A percentile compares a stretch with the other conserved stretches of the same genome.
Conservation (phyloP, 2,329 filamentous ascomycete species). For the Aspergillus tamarii region DNA sequence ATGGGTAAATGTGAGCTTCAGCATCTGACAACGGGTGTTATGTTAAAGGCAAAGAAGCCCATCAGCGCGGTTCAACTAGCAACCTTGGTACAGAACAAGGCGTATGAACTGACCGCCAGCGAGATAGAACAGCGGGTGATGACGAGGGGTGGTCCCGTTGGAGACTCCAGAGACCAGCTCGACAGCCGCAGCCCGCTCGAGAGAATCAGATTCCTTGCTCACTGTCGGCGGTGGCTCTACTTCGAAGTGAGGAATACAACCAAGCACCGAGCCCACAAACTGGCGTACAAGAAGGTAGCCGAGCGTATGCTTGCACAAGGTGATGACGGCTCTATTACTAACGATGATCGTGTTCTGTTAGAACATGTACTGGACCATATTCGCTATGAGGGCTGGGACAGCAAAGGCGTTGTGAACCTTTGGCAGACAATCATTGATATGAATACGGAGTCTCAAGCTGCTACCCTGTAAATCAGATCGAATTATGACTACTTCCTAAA, state of each 20-base stretch:
- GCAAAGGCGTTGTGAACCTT: neutral
- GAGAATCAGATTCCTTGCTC: neutral
- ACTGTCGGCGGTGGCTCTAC: neutral
- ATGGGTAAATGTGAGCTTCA: neutral
- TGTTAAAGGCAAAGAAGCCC: neutral
- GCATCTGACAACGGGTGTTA: neutral
- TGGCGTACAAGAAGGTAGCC: neutral
- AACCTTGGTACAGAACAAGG: neutral
- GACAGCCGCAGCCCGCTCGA: neutral
- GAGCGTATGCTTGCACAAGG: neutral
- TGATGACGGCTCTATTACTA: neutral
- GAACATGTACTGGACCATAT: neutral
- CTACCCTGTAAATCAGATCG: too few species aligned
- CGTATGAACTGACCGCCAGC: neutral
- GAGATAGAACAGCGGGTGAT: neutral
- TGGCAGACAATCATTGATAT: neutral
- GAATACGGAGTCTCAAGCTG: neutral
- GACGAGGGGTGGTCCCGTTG: neutral
- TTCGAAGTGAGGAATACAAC: slow-evolving; percentile 1
- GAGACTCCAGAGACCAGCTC: neutral
- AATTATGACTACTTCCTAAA: too few species aligned
- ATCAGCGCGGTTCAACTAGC: neutral
- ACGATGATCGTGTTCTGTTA: neutral
- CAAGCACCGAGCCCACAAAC: neutral
- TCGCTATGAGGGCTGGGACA: neutral